Base-by-base conservation (phyloP, 495 filamentous ascomycete species). In the Pyrenopolyporus hunteri region DNA sequence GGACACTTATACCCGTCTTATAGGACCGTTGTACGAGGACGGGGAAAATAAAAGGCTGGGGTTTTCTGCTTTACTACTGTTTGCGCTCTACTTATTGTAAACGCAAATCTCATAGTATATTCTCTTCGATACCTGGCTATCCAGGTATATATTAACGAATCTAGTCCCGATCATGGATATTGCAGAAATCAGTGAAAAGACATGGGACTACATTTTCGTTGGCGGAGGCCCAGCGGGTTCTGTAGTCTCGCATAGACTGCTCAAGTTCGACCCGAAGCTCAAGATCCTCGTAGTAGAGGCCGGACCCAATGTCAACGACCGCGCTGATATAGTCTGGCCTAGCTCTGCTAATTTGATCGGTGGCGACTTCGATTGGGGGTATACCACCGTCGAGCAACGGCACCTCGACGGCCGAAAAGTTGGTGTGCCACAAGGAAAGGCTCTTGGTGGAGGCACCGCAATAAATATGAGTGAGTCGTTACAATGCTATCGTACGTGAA, bases 401-500 rank as follows among this genome's bases (percentile, higher is more conserved):
- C 64, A 74, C 63, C 67, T 66, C 6, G 40, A 74, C 10, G 51
- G 71, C 17, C 76, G 76, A 14, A 54, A 67, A 25, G 63, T 77
- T 16, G 61, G 59, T 17, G 66, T 71, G 61, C 69, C 75, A 8
- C 68, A 62, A 16, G 79, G 79, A 0, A 78, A 76, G 44, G 63
- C 70, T 0, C 68, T 80, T 2, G 73, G 73, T 46, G 78, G 78
- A 10, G 61, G 66, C 7, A 57, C 63, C 14, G 51, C 54, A 6
- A 62, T 66, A 23, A 66, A 66, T 32, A 14, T 19, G 1, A 35
- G 63, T 58, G 28, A 9, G 54, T 57, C n/a, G 32, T 13, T 13
- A 13, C 2, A 13, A 1, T 5, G 11, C 32, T 35, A 13, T 4
- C 8, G 9, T 35, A n/a, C 9, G 1, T 35, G 11, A n/a, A 35